Evolutionary conservation across 106 monocot species (phyloP), one percentile per base, ranked within the genome.

Genomic region (Posidonia australis): DNA sequence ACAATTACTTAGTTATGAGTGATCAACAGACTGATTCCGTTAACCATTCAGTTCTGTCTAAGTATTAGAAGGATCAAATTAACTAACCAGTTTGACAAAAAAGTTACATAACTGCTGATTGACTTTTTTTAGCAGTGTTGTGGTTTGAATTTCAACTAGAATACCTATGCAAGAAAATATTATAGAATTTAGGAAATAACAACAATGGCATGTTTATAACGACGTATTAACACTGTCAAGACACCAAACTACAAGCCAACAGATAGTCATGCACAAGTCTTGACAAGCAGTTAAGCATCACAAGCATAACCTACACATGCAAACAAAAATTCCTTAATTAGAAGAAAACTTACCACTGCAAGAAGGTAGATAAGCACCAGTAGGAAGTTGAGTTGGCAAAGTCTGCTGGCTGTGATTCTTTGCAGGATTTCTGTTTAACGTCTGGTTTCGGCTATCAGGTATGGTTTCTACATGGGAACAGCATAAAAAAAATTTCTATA

Each of bases 321-420:
- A 24, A 67, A 54, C 21, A 21, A 74, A 57, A 1, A 29, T 9
- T 31, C 1, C 12, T 4, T 63, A 14, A 18, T 13, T 21, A 62
- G n/a, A 13, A 18, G 1, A 31, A 36, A 63, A 47, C n/a, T 25
- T 76, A 88, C 92, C 88, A 73, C 80, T 80, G 58, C 77, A 83
- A 66, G 88, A 82, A 64, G 92, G 88, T 72, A 93, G 69, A 81
- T 85, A 74, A 44, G 92, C 92, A 66, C 77, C 82, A 29, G 67
- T 45, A 67, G 92, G 92, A 67, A 93, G 92, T 60, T 85, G 77
- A 47, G 71, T 74, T 46, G 92, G 92, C 66, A 88, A 75, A 5
- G 52, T 66, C 46, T 78, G 84, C 32, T 76, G 80, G 68, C 57
- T 42, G 54, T 68, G 32, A 54, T 66, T 73, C 54, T 79, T 87